These are phyloP conservation scores for Echites panduratus DNA, from an alignment of 257 asterid species.

Conservation along the genomic window DNA sequence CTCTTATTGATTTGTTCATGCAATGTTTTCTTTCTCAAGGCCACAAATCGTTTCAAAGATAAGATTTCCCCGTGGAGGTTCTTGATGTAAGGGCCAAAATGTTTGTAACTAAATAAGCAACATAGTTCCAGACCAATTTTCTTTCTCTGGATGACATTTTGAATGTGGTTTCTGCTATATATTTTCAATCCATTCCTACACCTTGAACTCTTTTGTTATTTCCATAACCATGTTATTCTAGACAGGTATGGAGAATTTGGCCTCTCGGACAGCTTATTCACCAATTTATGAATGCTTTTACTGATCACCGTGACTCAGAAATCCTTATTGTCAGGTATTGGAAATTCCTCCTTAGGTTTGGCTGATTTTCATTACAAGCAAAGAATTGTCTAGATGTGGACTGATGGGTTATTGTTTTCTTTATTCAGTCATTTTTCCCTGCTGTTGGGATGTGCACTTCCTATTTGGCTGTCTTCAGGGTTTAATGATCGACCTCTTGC, in stretches of 20 bases:
- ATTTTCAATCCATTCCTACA: background rate
- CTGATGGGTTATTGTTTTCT: slow-evolving; percentile 14
- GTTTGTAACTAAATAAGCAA: too few species aligned
- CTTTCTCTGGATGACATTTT: background rate
- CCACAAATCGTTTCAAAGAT: background rate
- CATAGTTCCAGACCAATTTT: background rate
- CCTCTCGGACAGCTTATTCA: slow-evolving; percentile 81
- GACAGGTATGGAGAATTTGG: slow-evolving; percentile 93
- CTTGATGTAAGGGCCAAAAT: too few species aligned
- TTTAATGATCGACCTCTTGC: slow-evolving; percentile 85
- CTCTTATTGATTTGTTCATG: too few species aligned
- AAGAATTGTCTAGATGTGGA: slow-evolving; percentile 13
- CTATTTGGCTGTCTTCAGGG: slow-evolving; percentile 89
- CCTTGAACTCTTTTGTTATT: slow-evolving; percentile 3
- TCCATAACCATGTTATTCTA: slow-evolving; percentile 18
- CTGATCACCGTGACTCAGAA: slow-evolving; percentile 99
- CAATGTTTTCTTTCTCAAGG: background rate
- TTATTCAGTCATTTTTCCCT: slow-evolving; percentile 81
- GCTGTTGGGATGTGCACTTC: slow-evolving; percentile 91
- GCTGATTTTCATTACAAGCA: slow-evolving; percentile 3
- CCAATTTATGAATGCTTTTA: slow-evolving; percentile 94
- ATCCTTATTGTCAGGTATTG: slow-evolving; percentile 84
- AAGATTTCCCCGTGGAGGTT: background rate
- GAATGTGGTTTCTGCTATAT: background rate
- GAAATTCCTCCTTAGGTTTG: slow-evolving; percentile 2